A percentile compares a stretch with the other conserved stretches of the same genome.
Conservation (phyloP, 2,329 filamentous ascomycete species). For the Tolypocladium nubicola region DNA sequence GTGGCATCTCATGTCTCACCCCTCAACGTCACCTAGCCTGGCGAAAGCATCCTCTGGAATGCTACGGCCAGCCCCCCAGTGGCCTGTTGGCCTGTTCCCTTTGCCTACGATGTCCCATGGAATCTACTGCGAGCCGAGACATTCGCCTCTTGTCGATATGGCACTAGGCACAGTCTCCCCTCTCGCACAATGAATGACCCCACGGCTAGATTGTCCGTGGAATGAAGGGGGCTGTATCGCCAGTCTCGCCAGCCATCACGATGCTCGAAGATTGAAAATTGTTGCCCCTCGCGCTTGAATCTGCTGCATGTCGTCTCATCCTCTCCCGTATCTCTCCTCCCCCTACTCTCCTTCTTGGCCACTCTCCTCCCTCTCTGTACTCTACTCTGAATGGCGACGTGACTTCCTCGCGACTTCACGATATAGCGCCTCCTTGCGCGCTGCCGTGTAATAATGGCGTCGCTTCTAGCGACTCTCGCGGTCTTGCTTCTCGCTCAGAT, state of each 20-base stretch:
- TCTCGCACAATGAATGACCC: constrained; percentile 13
- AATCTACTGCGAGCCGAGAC: constrained; percentile 13
- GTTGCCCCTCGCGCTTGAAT: constrained; percentile 5
- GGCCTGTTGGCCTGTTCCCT: neutral
- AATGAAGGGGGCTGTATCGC: constrained; percentile 27
- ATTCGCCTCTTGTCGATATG: constrained; percentile 21
- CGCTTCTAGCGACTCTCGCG: constrained; percentile 13
- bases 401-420: constrained; percentile 7
- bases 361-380: constrained; percentile 3
- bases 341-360: constrained; percentile 6
- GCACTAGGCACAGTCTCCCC: constrained; percentile 6
- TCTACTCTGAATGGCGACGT: constrained; percentile 7
- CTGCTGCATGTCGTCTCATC: constrained; percentile 4
- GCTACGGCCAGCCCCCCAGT: neutral
- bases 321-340: constrained; percentile 2
- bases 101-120: neutral
- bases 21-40: neutral
- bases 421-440: constrained; percentile 10
- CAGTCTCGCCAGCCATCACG: constrained; percentile 18
- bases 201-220: constrained; percentile 14
- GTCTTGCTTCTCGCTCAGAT: constrained; percentile 17
- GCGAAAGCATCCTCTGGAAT: constrained; percentile 7
- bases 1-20: constrained; percentile 8
- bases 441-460: constrained; percentile 17
- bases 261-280: constrained; percentile 12